Percentiles rank a stretch among this genome's conserved stretches.
Conservation (phyloP, 2,329 filamentous ascomycete genomes). For the Paecilomyces formosus region DNA sequence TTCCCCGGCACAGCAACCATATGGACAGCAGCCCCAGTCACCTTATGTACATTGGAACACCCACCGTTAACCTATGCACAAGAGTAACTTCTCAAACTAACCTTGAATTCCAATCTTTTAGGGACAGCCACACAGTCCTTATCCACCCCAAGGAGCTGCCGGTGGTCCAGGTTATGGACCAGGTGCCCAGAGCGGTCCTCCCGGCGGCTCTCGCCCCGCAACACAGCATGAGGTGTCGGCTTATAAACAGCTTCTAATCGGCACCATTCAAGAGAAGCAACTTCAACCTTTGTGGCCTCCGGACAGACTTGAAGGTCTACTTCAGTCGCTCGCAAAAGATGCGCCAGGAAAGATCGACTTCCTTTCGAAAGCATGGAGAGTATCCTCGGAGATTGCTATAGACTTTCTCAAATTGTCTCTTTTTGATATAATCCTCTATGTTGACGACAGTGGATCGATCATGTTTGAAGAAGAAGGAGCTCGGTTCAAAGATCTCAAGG, state of each 20-base stretch:
- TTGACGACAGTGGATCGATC: constrained; percentile 65
- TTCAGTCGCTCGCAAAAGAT: constrained; percentile 24
- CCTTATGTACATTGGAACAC: constrained; percentile 4
- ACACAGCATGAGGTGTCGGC: constrained; percentile 45
- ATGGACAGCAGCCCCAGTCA: constrained; percentile 24
- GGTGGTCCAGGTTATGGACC: constrained; percentile 15
- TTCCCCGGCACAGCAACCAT: constrained; percentile 19
- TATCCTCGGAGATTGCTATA: constrained; percentile 53
- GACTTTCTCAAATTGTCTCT: constrained; percentile 57
- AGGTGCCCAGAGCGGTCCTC: constrained; percentile 19
- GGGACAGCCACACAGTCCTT: constrained; percentile 10
- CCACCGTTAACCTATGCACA: no score
- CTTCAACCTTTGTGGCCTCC: constrained; percentile 54
- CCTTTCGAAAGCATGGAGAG: constrained; percentile 50
- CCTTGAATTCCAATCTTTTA: not conserved
- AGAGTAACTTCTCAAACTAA: not conserved
- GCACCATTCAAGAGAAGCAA: constrained; percentile 53
- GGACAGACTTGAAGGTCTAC: constrained; percentile 32
- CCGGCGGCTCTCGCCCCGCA: constrained; percentile 21
- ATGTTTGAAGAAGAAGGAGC: constrained; percentile 60
- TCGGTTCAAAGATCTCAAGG: constrained; percentile 58
- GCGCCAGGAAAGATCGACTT: constrained; percentile 43
- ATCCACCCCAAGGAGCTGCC: constrained; percentile 21
- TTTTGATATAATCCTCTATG: constrained; percentile 57
- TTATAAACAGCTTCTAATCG: constrained; percentile 51